phyloP scores from a whole-genome alignment of 2,329 filamentous ascomycete species.

The Monosporascus sp. region DNA sequence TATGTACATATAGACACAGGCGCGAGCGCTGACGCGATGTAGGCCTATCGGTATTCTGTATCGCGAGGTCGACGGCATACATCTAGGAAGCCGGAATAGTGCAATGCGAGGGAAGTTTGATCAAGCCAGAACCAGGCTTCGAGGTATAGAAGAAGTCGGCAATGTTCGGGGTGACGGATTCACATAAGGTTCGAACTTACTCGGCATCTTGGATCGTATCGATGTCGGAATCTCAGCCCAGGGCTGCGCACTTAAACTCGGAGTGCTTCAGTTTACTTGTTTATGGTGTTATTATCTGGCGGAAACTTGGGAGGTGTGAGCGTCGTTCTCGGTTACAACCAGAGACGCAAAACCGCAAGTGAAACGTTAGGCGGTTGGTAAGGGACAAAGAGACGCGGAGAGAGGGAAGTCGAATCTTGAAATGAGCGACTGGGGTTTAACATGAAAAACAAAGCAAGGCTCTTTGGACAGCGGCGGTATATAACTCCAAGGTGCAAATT shows the following conservation, averaged over 20 bases:
- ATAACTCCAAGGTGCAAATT: no score
- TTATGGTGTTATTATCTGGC: no score
- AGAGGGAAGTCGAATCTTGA: slow-evolving; percentile 2
- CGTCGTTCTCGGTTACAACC: no score
- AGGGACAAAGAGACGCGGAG: slow-evolving; percentile 1
- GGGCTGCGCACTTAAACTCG: no score
- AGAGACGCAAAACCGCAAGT: not conserved
- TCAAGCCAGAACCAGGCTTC: not conserved
- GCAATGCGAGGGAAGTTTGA: not conserved
- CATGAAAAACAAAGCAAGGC: not conserved
- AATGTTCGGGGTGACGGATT: not conserved
- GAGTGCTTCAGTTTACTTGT: no score
- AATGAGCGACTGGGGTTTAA: slow-evolving; percentile 13
- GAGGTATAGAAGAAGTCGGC: not conserved
- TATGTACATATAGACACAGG: not conserved
- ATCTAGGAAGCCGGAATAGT: not conserved
- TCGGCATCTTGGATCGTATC: slow-evolving; percentile 18
- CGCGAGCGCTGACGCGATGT: not conserved
- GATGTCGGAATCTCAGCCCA: no score
- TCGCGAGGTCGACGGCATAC: not conserved
- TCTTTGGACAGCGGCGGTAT: no score
- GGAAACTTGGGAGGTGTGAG: no score
- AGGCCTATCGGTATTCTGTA: not conserved
- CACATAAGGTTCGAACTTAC: slow-evolving; percentile 13
- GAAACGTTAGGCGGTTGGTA: not conserved